Percentiles rank a stretch among this genome's conserved stretches.
These are phyloP conservation scores for Silene coronaria DNA, from an alignment of 179 eudicot species.

Conservation along the genomic window DNA sequence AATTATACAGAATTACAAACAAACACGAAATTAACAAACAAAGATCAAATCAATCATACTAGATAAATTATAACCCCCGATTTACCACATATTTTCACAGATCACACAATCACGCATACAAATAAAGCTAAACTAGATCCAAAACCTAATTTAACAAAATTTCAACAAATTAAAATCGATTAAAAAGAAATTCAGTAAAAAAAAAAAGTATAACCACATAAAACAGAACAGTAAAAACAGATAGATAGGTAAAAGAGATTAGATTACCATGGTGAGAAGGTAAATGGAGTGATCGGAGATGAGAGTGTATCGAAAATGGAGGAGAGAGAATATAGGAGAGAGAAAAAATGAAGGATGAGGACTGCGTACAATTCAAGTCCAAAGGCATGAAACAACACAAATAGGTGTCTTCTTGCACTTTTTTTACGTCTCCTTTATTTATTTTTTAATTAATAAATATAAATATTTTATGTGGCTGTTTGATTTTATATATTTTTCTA, in stretches of 20 bases:
- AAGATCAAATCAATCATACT: background rate
- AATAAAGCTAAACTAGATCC: conserved; percentile 5
- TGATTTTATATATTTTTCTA: too few relatives aligned
- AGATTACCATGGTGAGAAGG: conserved; percentile 15
- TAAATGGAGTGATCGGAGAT: background rate
- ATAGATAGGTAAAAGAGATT: background rate
- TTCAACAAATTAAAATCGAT: background rate
- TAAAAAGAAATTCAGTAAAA: background rate
- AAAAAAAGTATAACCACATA: background rate
- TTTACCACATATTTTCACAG: background rate
- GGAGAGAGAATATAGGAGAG: background rate
- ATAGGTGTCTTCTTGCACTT: too few relatives aligned
- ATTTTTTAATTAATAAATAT: too few relatives aligned
- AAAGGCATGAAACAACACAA: too few relatives aligned
- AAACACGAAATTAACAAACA: too few relatives aligned
- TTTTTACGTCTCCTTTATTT: too few relatives aligned
- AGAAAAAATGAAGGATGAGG: background rate
- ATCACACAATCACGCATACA: background rate
- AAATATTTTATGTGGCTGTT: too few relatives aligned
- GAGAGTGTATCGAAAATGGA: background rate
- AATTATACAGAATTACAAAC: background rate
- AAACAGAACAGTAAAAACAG: background rate
- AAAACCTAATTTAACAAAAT: background rate
- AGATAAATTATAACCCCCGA: background rate
- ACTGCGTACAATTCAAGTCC: background rate